Percentiles rank a stretch among this genome's conserved stretches.
Conservation (phyloP, 495 filamentous ascomycete genomes). For the Lasiosphaeris hirsuta region DNA sequence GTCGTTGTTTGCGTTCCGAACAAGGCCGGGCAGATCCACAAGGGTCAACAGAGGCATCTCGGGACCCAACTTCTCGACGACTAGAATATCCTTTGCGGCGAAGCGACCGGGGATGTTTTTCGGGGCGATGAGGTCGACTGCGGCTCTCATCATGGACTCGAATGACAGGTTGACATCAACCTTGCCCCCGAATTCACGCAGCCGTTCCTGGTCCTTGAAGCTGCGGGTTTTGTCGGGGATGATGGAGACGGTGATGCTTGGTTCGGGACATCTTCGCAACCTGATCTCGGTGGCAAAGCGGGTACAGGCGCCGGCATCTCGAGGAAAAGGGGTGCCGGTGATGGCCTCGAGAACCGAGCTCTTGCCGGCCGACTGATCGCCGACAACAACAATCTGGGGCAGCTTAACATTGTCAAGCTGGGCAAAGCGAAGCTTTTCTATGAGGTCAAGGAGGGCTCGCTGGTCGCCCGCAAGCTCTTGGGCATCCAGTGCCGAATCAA, state of each 20-base stretch:
- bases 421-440: slow-evolving; percentile 40
- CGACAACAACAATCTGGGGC: slow-evolving; percentile 72
- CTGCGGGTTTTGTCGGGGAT: slow-evolving; percentile 44
- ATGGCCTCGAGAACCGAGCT: slow-evolving; percentile 74
- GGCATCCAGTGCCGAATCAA: slow-evolving; percentile 34
- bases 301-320: slow-evolving; percentile 63
- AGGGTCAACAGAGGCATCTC: slow-evolving; percentile 53
- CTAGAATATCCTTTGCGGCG: slow-evolving; percentile 45
- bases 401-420: slow-evolving; percentile 47
- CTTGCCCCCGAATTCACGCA: slow-evolving; percentile 43
- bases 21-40: slow-evolving; percentile 55
- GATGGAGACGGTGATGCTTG: slow-evolving; percentile 46
- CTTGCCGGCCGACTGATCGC: slow-evolving; percentile 69
- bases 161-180: slow-evolving; percentile 31
- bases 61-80: slow-evolving; percentile 52
- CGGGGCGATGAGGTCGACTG: slow-evolving; percentile 37
- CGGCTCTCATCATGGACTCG: slow-evolving; percentile 33
- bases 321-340: slow-evolving; percentile 64
- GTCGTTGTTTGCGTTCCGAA: slow-evolving; percentile 46
- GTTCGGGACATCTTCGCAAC: slow-evolving; percentile 43
- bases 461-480: slow-evolving; percentile 37
- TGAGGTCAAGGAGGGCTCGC: slow-evolving; percentile 35
- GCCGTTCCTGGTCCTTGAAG: slow-evolving; percentile 35
- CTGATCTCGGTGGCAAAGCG: slow-evolving; percentile 62
- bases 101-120: slow-evolving; percentile 37